Evolutionary conservation across 179 eudicot genomes (phyloP).

Genomic region (Sideroxylon spinosum): DNA sequence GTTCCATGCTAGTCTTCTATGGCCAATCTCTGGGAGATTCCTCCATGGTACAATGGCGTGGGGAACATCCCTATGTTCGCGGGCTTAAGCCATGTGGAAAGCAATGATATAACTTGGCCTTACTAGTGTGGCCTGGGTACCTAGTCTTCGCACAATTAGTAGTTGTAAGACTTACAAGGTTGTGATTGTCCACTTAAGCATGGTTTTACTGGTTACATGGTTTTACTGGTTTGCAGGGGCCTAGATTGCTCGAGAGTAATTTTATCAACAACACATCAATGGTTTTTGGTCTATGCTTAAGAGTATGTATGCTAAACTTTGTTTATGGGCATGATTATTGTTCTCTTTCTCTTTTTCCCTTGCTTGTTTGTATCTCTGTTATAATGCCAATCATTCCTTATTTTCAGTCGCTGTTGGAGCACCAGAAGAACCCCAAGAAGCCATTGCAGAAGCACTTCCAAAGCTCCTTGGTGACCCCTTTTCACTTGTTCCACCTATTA

Average conservation of each 20-base stretch:
- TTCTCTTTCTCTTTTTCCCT: not conserved
- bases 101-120: too few relatives aligned
- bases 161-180: not conserved
- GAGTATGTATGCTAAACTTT: slow-evolving; percentile 44
- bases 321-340: slow-evolving; percentile 3
- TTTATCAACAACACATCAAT: slow-evolving; percentile 95
- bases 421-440: slow-evolving; percentile 88
- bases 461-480: slow-evolving; percentile 63
- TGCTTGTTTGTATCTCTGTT: slow-evolving; percentile 2
- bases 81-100: too few relatives aligned
- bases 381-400: slow-evolving; percentile 3
- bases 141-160: not conserved
- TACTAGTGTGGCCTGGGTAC: too few relatives aligned
- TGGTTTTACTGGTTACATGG: too few relatives aligned
- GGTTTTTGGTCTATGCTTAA: slow-evolving; percentile 86
- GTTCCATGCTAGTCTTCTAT: too few relatives aligned
- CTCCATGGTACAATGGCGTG: too few relatives aligned
- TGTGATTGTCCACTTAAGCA: too few relatives aligned
- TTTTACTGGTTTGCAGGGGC: slow-evolving; percentile 59
- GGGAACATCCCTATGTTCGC: too few relatives aligned
- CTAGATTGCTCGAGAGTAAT: slow-evolving; percentile 80
- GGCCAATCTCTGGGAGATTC: too few relatives aligned
- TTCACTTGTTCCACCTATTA: slow-evolving; percentile 6
- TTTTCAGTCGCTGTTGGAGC: slow-evolving; percentile 82
- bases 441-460: slow-evolving; percentile 86